Percentiles rank a stretch among this genome's conserved stretches.
Evolutionary conservation across 768 basidiomycete species (phyloP).

Genomic region (Tylopilus sp.): DNA sequence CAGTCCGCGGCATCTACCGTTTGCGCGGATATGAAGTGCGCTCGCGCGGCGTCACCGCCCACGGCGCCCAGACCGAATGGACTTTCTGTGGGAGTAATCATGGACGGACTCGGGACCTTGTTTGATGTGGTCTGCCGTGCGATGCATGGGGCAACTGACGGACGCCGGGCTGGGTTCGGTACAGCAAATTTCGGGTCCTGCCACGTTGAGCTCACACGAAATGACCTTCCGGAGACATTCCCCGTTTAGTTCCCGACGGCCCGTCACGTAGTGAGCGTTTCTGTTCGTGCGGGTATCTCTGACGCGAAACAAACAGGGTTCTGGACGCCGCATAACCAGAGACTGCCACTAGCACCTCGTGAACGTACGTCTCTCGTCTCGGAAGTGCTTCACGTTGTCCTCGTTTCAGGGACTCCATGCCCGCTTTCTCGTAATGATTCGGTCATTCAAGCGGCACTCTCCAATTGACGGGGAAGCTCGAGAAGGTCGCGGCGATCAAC

Average conservation of each 20-base stretch:
- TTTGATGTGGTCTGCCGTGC: background rate
- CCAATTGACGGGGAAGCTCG: conserved; percentile 27
- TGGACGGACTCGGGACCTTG: background rate
- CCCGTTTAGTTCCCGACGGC: conserved; percentile 3
- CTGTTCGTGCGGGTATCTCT: background rate
- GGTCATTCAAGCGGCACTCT: conserved; percentile 30
- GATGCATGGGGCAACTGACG: conserved; percentile 4
- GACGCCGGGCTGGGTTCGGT: background rate
- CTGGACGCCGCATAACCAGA: conserved; percentile 1
- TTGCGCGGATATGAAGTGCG: conserved; percentile 33
- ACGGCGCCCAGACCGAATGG: background rate
- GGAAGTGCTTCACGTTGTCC: conserved; percentile 16
- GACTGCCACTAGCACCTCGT: background rate
- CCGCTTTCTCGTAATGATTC: conserved; percentile 34
- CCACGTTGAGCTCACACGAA: background rate
- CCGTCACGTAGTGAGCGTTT: background rate
- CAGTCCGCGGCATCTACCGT: conserved; percentile 24
- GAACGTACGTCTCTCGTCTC: conserved; percentile 10
- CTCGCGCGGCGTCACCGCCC: conserved; percentile 14
- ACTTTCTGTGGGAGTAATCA: conserved; percentile 1
- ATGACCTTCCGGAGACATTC: background rate
- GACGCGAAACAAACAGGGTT: conserved; percentile 5
- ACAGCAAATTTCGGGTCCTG: background rate
- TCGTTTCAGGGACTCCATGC: conserved; percentile 27
- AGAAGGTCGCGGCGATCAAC: conserved; percentile 37